A percentile compares a stretch with the other conserved stretches of the same genome.
Conservation (phyloP, 2,329 filamentous ascomycete genomes). For the Macrophomina tecta region DNA sequence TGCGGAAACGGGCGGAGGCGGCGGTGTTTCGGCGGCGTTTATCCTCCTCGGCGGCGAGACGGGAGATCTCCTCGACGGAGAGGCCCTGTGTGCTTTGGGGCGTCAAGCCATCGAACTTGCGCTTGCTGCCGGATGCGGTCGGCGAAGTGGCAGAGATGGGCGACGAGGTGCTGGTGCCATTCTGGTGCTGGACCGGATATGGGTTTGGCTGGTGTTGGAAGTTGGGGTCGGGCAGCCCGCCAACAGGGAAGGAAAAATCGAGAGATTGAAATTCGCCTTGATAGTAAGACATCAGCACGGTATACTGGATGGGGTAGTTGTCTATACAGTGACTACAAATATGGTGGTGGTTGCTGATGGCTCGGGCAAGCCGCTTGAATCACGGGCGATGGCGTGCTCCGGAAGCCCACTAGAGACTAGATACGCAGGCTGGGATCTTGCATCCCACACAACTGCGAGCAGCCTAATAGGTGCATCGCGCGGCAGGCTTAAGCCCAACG, state of each 20-base stretch:
- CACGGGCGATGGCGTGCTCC: constrained; percentile 47
- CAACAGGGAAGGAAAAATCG: constrained; percentile 51
- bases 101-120: constrained; percentile 49
- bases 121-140: constrained; percentile 49
- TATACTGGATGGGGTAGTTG: constrained; percentile 16
- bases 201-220: constrained; percentile 39
- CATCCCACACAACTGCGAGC: constrained; percentile 26
- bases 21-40: constrained; percentile 61
- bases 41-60: constrained; percentile 58
- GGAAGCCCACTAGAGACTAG: constrained; percentile 28
- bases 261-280: constrained; percentile 53
- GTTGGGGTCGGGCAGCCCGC: constrained; percentile 39
- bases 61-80: constrained; percentile 53
- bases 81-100: constrained; percentile 34
- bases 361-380: constrained; percentile 23
- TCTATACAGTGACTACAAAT: constrained; percentile 25
- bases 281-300: constrained; percentile 33
- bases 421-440: constrained; percentile 26
- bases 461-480: constrained; percentile 26
- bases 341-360: constrained; percentile 24
- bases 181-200: constrained; percentile 35
- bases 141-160: constrained; percentile 38
- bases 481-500: constrained; percentile 23
- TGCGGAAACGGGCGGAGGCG: constrained; percentile 59
- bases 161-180: constrained; percentile 36